A percentile compares a stretch with the other conserved stretches of the same genome.
Conservation (phyloP, 2,329 filamentous ascomycete genomes). For the Grosmannia clavigera region DNA sequence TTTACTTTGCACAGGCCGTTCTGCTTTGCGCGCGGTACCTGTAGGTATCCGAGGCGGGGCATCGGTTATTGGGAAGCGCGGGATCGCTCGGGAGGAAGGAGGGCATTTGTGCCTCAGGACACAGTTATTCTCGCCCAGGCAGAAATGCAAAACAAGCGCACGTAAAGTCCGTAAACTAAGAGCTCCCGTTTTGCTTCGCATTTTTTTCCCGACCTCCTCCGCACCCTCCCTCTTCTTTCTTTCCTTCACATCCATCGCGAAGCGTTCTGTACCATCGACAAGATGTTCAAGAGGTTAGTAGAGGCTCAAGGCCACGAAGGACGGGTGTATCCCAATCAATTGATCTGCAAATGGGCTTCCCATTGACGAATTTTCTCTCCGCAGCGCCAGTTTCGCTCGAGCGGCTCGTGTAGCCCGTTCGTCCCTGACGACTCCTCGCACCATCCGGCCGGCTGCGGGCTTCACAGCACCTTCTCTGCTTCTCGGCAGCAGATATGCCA, state of each 20-base stretch:
- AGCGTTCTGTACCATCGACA: slow-evolving; percentile 25
- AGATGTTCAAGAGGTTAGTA: slow-evolving; percentile 75
- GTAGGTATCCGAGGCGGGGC: slow-evolving; percentile 5
- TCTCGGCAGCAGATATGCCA: slow-evolving; percentile 43
- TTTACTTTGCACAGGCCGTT: neutral
- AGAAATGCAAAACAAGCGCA: slow-evolving; percentile 8
- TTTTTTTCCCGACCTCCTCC: slow-evolving; percentile 15
- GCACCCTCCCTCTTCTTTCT: slow-evolving; percentile 7
- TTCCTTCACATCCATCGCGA: slow-evolving; percentile 7
- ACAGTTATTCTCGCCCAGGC: slow-evolving; percentile 5
- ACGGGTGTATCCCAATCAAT: slow-evolving; percentile 8
- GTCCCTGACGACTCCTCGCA: slow-evolving; percentile 42
- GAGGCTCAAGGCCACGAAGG: slow-evolving; percentile 14
- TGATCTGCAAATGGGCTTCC: slow-evolving; percentile 33
- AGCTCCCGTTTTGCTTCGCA: slow-evolving; percentile 13
- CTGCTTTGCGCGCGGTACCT: neutral
- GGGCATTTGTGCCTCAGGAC: slow-evolving; percentile 8
- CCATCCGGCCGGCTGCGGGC: slow-evolving; percentile 41
- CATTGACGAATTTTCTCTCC: slow-evolving; percentile 26
- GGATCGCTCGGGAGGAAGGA: slow-evolving; percentile 14
- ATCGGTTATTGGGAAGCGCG: slow-evolving; percentile 10
- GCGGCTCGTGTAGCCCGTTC: slow-evolving; percentile 46
- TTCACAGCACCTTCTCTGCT: slow-evolving; percentile 11
- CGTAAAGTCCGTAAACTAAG: slow-evolving; percentile 8
- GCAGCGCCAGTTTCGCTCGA: slow-evolving; percentile 49